Conservation (phyloP, 352 stramenopile genomes). For the Globisporangium camurandrum region DNA sequence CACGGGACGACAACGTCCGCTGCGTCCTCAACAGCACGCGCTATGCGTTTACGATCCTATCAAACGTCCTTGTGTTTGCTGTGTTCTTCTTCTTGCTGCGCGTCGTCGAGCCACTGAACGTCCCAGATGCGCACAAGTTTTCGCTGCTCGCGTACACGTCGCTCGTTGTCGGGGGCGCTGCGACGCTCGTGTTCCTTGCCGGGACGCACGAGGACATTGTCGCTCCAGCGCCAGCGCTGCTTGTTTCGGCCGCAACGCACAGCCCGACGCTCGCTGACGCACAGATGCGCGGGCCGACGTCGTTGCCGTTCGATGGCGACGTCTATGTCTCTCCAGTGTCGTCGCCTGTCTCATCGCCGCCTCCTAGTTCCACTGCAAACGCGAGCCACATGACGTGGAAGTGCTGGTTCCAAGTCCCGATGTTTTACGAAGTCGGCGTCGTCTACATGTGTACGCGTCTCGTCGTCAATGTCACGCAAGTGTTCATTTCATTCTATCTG, state of each 20-base stretch:
- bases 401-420: slow-evolving; percentile 62
- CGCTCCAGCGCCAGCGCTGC: no score
- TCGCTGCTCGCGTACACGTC: slow-evolving; percentile 67
- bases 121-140: slow-evolving; percentile 68
- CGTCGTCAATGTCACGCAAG: slow-evolving; percentile 80
- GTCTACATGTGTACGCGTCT: slow-evolving; percentile 86
- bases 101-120: slow-evolving; percentile 48
- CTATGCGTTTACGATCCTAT: slow-evolving; percentile 83
- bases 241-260: slow-evolving; percentile 17
- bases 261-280: slow-evolving; percentile 54
- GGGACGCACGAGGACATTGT: slow-evolving; percentile 68
- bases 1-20: slow-evolving; percentile 66
- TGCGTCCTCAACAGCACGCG: slow-evolving; percentile 76
- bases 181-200: slow-evolving; percentile 52
- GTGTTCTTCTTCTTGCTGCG: slow-evolving; percentile 66
- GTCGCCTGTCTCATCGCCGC: neutral
- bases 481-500: slow-evolving; percentile 85
- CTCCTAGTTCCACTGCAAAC: slow-evolving; percentile 11
- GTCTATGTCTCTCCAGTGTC: slow-evolving; percentile 14
- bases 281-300: slow-evolving; percentile 29
- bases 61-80: slow-evolving; percentile 81
- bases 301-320: slow-evolving; percentile 45
- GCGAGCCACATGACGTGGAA: slow-evolving; percentile 59
- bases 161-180: slow-evolving; percentile 53
- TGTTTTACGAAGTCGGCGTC: slow-evolving; percentile 84